phyloP scores from a whole-genome alignment of 495 filamentous ascomycete genomes.

The Peziza echinospora region DNA sequence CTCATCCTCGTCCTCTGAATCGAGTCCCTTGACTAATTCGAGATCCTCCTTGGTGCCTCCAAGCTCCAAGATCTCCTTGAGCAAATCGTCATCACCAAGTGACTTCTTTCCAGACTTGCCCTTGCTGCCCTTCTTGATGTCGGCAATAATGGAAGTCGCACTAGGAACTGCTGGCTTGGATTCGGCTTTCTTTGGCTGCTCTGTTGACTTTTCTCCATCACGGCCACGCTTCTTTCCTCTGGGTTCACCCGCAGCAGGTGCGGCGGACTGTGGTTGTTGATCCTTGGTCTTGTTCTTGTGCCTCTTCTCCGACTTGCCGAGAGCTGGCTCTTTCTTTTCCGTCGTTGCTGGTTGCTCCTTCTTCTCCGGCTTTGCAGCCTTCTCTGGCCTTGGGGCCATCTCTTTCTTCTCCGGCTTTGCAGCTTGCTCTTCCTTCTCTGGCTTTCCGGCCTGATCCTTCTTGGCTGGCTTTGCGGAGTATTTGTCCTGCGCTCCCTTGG shows the following conservation, averaged over 20 bases:
- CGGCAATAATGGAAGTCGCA: too few relatives aligned
- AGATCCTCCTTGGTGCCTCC: constrained; percentile 47
- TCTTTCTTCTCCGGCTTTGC: constrained; percentile 23
- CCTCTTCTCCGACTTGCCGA: background rate
- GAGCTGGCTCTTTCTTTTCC: constrained; percentile 20
- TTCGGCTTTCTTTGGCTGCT: constrained; percentile 3
- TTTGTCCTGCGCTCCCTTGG: constrained; percentile 1
- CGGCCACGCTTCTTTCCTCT: background rate
- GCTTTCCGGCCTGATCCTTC: constrained; percentile 22
- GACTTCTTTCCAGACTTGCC: too few relatives aligned
- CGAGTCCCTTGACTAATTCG: constrained; percentile 14
- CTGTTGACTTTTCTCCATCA: constrained; percentile 1
- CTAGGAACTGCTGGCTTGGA: background rate
- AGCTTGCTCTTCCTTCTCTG: constrained; percentile 23
- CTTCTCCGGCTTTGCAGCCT: constrained; percentile 26
- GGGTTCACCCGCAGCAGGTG: background rate
- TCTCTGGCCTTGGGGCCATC: constrained; percentile 17
- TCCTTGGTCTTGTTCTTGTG: background rate
- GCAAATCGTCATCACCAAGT: constrained; percentile 23
- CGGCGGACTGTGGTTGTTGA: background rate
- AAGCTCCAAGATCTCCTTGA: constrained; percentile 52
- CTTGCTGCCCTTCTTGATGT: background rate
- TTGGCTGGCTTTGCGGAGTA: constrained; percentile 16
- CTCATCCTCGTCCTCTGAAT: constrained; percentile 16
- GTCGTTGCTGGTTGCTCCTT: constrained; percentile 31